Base-by-base conservation (phyloP, 805 yeast genomes). In the Saccharomyces eubayanus region DNA sequence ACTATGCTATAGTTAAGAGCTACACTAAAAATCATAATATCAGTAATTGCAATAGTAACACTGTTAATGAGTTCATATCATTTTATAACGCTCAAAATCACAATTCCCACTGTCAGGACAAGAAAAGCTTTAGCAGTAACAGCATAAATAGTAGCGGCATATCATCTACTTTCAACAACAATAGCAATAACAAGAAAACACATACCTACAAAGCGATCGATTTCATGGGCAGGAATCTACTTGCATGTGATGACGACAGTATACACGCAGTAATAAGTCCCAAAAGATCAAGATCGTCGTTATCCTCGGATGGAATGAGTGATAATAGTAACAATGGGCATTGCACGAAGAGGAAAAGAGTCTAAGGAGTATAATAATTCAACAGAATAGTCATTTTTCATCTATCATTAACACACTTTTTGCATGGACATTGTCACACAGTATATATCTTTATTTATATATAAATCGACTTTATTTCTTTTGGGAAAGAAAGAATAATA, bases 1-100 rank as follows among this genome's bases (percentile, higher is more conserved):
- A 65, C 51, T 65, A 64, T 36, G 55, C 55, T 41, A 47, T 58
- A 41, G 63, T 60, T 1, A 63, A 61, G 41, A 46, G 49, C 29
- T 29, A 55, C 50, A 40, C 53, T 57, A 43, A 54, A 48, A 49
- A 48, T 49, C 50, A 28, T 57, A 48, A 49, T 36, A 46, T 46
- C 43, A 45, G 40, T 28, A 46, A 20, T 21, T 41, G 20, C 29
- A 36, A 49, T 46, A 21, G 31, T 14, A 43, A 43, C 9, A 49
- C 14, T 20, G 28, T 31, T 5, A n/a, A 16, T 36, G 43, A 36
- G 8, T 36, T 36, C 10, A 36, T 36, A 6, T 36, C 43, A 4
- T 36, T 16, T 8, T 36, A 36, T 24, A 36, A 36, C 12, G 24
- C 43, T 36, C 43, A 36, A 36, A 36, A 16, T 16, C 43, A 36